Base-by-base conservation (phyloP, 192 early-diverging fungal genomes). In the Linnemannia hyalina region DNA sequence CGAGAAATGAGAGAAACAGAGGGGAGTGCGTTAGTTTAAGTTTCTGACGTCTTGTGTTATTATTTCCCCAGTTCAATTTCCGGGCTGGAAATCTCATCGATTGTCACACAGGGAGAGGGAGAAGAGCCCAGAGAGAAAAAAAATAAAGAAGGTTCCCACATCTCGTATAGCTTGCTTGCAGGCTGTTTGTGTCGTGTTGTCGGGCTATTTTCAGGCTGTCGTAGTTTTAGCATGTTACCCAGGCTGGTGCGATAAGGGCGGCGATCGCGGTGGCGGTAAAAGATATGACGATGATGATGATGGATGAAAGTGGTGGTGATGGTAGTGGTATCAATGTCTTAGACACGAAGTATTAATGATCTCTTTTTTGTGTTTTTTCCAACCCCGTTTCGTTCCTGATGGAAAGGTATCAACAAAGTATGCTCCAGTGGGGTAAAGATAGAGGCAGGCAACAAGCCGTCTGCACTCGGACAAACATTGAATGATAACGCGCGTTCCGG, bases 31-130 rank as follows among this genome's bases (percentile, higher is more conserved):
- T 65, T 65, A 65, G 60, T 65, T 65, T 65, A 65, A 65, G 60
- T 65, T 65, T 65, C 60, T 65, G 60, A 26, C 60, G 60, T 65
- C 60, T 65, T 65, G 13, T 65, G 60, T 26, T 65, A 65, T 65
- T 65, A 32, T 32, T 32, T 65, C 32, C 60, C 60, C 60, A 65
- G 32, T 65, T 65, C 60, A 65, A 65, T 35, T 65, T 65, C 60
- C 60, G 60, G 60, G 29, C 3, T 35, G 13, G 29, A 65, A 65
- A 65, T 65, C 60, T 65, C 60, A 65, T 65, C 60, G 29, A 65
- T 65, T 65, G 60, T 65, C 32, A 26, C 29, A 65, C 60, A 65
- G 60, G 29, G 26, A 35, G 32, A 26, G 29, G 15, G 29, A 35
- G n/a, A 18, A 15, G 60, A 65, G 60, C 29, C 60, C 60, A 65